Base-by-base conservation (phyloP, 1,139 yeast species). In the Suhomyces anneliseae region DNA sequence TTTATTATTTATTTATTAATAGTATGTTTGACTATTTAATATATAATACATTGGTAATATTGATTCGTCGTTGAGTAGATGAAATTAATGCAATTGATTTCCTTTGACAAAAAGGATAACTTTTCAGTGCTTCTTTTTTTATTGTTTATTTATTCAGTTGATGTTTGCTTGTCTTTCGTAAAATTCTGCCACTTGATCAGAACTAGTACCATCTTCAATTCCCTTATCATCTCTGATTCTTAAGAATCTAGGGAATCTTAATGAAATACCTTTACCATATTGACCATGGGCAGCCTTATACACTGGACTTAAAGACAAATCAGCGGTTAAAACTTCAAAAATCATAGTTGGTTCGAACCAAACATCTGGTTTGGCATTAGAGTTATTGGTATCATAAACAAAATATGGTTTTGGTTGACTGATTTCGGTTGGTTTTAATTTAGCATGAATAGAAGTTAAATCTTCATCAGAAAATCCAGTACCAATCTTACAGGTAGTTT, bases 401-500 rank as follows among this genome's bases (percentile, higher is more conserved):
- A 81, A 82, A 46, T 86, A 87, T 0, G 88, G 74, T 55, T 85
- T 87, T 1, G 97, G 87, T n/a, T 65, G 69, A 0, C 69, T 60
- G 10, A 85, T 78, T 47, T 85, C 96, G 0, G 93, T 83, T 5
- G 89, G 85, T 39, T 84, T 79, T 46, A 93, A 74, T 46, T 74
- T 74, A 34, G 77, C 78, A 60, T 85, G 77, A 36, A 93, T 66
- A 37, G 69, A 68, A 34, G 80, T 79, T 49, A 93, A 74, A 59
- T 84, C 80, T 53, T 88, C 97, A 54, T 93, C 99, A 36, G 92
- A 82, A 63, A 93, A 93, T 0, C 99, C 99, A 0, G 99, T 95
- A 39, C 99, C 99, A 47, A 95, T 92, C 65, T 95, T 93, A 70
- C 99, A 93, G 39, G 96, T 87, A 0, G 97, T 88, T 64, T 93